These are phyloP conservation scores for Nicotiana tabacum DNA, from an alignment of 257 asterid species.

Conservation along the genomic window DNA sequence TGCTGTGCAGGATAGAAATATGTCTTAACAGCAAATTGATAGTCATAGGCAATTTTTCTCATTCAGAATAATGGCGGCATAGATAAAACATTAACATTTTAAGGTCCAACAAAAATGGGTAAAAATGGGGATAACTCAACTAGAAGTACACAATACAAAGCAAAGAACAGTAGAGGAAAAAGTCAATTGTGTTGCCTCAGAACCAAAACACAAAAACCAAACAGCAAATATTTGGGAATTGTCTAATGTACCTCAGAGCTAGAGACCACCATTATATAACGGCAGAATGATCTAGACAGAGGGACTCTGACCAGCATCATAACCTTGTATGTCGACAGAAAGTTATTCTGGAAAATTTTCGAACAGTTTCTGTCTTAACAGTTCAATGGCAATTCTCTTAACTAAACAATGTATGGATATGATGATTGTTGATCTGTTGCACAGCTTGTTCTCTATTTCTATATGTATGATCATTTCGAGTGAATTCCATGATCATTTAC, in stretches of 20 bases:
- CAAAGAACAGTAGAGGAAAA: too few relatives aligned
- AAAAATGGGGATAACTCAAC: not conserved
- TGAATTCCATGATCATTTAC: not conserved
- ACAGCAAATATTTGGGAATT: not conserved
- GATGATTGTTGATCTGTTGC: not conserved
- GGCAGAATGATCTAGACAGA: too few relatives aligned
- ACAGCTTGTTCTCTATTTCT: not conserved
- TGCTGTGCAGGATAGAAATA: slow-evolving; percentile 27
- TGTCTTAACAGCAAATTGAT: not conserved
- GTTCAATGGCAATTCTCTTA: not conserved
- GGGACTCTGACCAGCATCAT: not conserved
- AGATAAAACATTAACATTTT: not conserved
- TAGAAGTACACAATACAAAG: not conserved
- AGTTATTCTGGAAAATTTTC: not conserved
- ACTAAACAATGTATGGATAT: not conserved
- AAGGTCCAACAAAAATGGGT: not conserved
- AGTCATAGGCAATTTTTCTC: not conserved
- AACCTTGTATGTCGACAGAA: not conserved
- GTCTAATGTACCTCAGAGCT: not conserved
- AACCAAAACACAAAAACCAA: not conserved
- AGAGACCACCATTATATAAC: too few relatives aligned
- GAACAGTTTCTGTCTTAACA: not conserved
- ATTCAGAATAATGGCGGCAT: not conserved
- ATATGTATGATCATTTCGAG: not conserved
- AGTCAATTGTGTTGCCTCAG: too few relatives aligned